These are phyloP conservation scores for Syncephalastrum sp. DNA, from an alignment of 371 early-diverging fungal species.

Conservation along the genomic window DNA sequence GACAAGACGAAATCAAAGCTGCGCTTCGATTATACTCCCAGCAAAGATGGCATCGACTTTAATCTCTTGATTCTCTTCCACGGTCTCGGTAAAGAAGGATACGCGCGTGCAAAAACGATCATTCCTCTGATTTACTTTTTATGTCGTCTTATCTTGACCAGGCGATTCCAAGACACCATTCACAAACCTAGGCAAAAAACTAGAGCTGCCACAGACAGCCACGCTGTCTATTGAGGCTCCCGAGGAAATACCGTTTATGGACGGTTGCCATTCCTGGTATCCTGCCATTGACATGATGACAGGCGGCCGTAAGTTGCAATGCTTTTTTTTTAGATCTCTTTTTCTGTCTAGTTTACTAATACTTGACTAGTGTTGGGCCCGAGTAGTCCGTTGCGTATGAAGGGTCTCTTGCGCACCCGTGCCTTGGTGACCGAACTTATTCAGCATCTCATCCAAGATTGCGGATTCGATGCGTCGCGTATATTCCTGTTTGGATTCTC, in stretches of 20 bases:
- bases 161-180: constrained; percentile 63
- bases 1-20: constrained; percentile 33
- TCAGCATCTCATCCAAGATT: constrained; percentile 42
- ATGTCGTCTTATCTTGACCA: not conserved
- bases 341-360: not conserved
- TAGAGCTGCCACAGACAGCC: constrained; percentile 72
- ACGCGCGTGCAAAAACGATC: not conserved
- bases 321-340: not conserved
- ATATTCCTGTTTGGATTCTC: constrained; percentile 75
- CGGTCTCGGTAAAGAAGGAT: constrained; percentile 55
- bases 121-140: too few relatives aligned
- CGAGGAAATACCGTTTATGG: constrained; percentile 60
- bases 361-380: constrained; percentile 42
- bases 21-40: constrained; percentile 50
- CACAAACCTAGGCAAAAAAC: constrained; percentile 50
- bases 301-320: constrained; percentile 46
- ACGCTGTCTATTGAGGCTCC: constrained; percentile 65
- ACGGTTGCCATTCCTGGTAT: constrained; percentile 66
- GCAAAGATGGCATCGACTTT: constrained; percentile 59
- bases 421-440: constrained; percentile 32
- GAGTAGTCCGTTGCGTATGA: constrained; percentile 43
- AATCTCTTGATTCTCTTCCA: constrained; percentile 75
- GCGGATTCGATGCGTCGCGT: constrained; percentile 41
- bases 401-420: constrained; percentile 39
- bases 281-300: constrained; percentile 62